Conservation (phyloP, 345 rosid genomes). For the Arabis alpina region DNA sequence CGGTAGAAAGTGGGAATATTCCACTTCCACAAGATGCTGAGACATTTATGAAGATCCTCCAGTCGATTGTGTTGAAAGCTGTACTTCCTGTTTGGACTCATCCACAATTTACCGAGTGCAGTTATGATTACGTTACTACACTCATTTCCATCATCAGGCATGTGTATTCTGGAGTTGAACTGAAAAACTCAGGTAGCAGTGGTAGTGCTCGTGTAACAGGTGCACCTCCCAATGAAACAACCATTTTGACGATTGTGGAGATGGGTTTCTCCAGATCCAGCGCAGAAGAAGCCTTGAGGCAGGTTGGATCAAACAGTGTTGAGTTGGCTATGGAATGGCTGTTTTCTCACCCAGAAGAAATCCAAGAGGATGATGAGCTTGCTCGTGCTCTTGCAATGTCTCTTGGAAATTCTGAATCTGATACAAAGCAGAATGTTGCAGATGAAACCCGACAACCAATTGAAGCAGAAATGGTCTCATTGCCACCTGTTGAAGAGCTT, state of each 20-base stretch:
- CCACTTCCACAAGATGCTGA: conserved; percentile 87
- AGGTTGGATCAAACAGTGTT: conserved; percentile 89
- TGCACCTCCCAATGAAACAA: conserved; percentile 88
- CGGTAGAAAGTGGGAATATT: conserved; percentile 62
- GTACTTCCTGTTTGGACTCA: conserved; percentile 92
- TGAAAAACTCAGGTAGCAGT: conserved; percentile 64
- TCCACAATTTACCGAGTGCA: conserved; percentile 82
- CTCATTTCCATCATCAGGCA: conserved; percentile 83
- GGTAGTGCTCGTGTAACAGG: conserved; percentile 67
- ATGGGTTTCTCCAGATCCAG: conserved; percentile 96
- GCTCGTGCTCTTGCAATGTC: conserved; percentile 99
- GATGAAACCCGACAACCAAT: conserved; percentile 54
- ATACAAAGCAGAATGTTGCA: conserved; percentile 63
- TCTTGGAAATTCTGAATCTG: conserved; percentile 85
- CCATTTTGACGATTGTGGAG: conserved; percentile 90
- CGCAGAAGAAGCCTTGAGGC: conserved; percentile 97
- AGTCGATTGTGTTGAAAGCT: conserved; percentile 89
- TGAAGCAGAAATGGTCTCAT: conserved; percentile 79
- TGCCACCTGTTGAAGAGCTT: conserved; percentile 90
- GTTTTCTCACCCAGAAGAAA: conserved; percentile 90
- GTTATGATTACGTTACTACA: conserved; percentile 73
- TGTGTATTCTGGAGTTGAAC: conserved; percentile 91
- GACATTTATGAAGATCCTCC: conserved; percentile 88
- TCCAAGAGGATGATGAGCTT: conserved; percentile 95
- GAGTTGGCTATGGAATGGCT: conserved; percentile 99